Evolutionary conservation across 306 rosid genomes (phyloP), one percentile per base, ranked within the genome.

Genomic region (Arachis hypogaea): DNA sequence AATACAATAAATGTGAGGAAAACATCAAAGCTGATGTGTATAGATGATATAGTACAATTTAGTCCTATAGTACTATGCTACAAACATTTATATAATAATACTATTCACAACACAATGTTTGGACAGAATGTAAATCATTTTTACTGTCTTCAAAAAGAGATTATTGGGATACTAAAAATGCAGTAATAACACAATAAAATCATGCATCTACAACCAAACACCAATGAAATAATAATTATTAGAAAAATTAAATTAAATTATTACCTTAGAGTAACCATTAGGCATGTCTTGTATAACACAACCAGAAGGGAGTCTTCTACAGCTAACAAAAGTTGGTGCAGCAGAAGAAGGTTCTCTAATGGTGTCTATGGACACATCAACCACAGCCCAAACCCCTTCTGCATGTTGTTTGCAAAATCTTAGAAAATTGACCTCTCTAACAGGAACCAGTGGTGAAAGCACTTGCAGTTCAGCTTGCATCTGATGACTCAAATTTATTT

Each of bases 401-500:
- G 95, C 93, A 55, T 85, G 98, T 68, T 93, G 98, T 85, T 93
- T 93, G 83, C 97, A 88, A 70, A 90, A 90, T 9, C 98, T 73
- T 5, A 93, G 83, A 83, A 93, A 90, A 73, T 81, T 85, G 43
- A 93, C 98, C 51, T 84, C 91, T 0, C 98, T 82, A 43, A 90
- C 86, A 10, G 95, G 95, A 61, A 93, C 98, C 82, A 93, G 77
- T 1, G 96, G 95, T 0, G 98, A 93, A 6, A 93, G 93, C 3
- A 90, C 95, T 93, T 93, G 98, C 5, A 93, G 82, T 73, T 93
- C 97, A 2, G 95, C 93, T 57, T 90, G 95, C 98, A 93, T 93
- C 98, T 90, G 16, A 40, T 41, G 4, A 33, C 38, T 33, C 38
- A 33, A 33, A 33, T 33, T 33, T 33, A 33, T 33, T 33, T 33